A percentile compares a stretch with the other conserved stretches of the same genome.
Conservation (phyloP, 106 monocot species). For the Dendrobium nobile region DNA sequence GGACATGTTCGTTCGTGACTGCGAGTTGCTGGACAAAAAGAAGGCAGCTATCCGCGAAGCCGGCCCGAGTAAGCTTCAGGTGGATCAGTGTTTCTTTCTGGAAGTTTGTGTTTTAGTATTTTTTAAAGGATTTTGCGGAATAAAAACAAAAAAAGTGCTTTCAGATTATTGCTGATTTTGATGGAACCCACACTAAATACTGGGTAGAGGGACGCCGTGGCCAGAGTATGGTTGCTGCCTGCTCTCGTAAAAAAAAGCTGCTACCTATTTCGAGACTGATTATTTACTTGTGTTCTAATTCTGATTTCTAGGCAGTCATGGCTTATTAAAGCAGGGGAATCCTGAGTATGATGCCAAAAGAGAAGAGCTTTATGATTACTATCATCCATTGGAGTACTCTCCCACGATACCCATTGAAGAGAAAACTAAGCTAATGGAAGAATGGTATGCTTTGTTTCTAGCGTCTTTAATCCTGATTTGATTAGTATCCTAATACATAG, state of each 20-base stretch:
- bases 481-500: not conserved
- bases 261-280: not conserved
- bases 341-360: constrained; percentile 61
- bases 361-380: constrained; percentile 57
- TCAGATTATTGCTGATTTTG: constrained; percentile 82
- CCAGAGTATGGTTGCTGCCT: constrained; percentile 33
- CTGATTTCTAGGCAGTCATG: constrained; percentile 49
- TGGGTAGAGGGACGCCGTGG: constrained; percentile 66
- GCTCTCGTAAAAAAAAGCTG: not conserved
- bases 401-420: constrained; percentile 68
- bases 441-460: constrained; percentile 37
- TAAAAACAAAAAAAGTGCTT: not conserved
- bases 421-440: constrained; percentile 83
- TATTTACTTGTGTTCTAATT: constrained; percentile 4
- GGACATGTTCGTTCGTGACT: constrained; percentile 25
- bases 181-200: constrained; percentile 65
- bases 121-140: not conserved
- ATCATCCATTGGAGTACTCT: constrained; percentile 71
- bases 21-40: constrained; percentile 39
- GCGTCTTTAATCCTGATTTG: not conserved
- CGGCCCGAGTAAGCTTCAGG: constrained; percentile 59
- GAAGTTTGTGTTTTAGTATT: not conserved
- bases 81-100: not conserved
- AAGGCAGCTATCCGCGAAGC: constrained; percentile 38
- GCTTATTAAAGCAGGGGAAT: constrained; percentile 70